Percentiles rank a stretch among this genome's conserved stretches.
Evolutionary conservation across 257 asterid genomes (phyloP).

Genomic region (Thymus quinquecostatus): DNA sequence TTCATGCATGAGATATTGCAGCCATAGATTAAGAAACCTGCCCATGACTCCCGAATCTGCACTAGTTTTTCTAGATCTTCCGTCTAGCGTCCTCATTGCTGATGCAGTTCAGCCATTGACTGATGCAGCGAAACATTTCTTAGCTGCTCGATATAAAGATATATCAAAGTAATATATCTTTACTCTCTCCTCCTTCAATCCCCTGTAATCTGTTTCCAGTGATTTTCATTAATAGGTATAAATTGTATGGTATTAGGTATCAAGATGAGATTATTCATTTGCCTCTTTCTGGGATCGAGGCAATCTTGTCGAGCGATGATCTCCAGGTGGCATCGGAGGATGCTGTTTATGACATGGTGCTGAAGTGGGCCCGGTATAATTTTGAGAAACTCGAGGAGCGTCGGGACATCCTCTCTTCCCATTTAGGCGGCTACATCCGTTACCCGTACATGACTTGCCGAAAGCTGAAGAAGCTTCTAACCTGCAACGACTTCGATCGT

Average conservation of each 20-base stretch:
- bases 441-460: conserved; percentile 78
- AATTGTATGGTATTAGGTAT: conserved; percentile 45
- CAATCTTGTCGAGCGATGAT: conserved; percentile 76
- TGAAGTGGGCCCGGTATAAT: conserved; percentile 69
- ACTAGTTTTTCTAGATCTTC: conserved; percentile 81
- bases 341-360: conserved; percentile 76
- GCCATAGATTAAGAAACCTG: conserved; percentile 71
- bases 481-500: conserved; percentile 68
- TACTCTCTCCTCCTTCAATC: background rate
- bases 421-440: conserved; percentile 62
- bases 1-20: conserved; percentile 91
- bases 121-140: conserved; percentile 80
- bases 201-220: background rate
- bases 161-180: conserved; percentile 59
- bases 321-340: conserved; percentile 93
- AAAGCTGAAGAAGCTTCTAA: conserved; percentile 70
- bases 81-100: conserved; percentile 74
- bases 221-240: background rate
- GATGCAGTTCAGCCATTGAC: conserved; percentile 86
- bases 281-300: conserved; percentile 87
- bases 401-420: conserved; percentile 59
- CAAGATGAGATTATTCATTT: conserved; percentile 77
- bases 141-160: conserved; percentile 79
- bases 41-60: conserved; percentile 92
- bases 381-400: conserved; percentile 65